Base-by-base conservation (phyloP, 225 moss, liverwort and hornwort species). In the Neckera pumila region DNA sequence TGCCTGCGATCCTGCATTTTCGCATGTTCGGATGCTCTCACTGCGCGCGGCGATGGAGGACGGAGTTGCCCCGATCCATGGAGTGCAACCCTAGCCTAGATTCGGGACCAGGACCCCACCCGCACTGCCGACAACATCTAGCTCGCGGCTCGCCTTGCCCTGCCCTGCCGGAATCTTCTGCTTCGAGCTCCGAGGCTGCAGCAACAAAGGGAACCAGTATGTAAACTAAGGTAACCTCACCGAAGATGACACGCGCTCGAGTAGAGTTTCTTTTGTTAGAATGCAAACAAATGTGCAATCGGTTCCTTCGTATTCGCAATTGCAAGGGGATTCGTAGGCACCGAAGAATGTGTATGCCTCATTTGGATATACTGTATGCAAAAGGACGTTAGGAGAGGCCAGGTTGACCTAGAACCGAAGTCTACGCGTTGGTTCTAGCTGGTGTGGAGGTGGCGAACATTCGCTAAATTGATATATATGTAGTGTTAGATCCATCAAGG, bases 31-130 rank as follows among this genome's bases (percentile, higher is more conserved):
- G 38, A 8, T 27, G 70, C 2, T 14, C n/a, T n/a, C n/a, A n/a
- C n/a, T n/a, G n/a, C n/a, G n/a, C n/a, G 69, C 70, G 69, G 42
- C 38, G 56, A 84, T 51, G 83, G 36, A 19, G 83, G 56, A 67
- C 75, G 75, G 51, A 45, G 64, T 12, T 5, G 43, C 31, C 11
- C 12, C 3, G 49, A 79, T 77, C 54, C n/a, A 16, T 40, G 86
- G 77, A 42, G 54, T 88, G 91, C 77, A 89, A 83, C 86, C 83
- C 86, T 73, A 79, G 89, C 83, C 89, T 86, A 31, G 74, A 84
- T 84, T 45, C 65, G 86, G 89, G 91, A 58, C 83, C 42, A 49
- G 22, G 83, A 85, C 85, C 91, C 91, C 77, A 89, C 91, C 87
- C 89, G 13, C 66, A 33, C 83, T 45, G 59, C 82, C 63, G 54